A percentile compares a stretch with the other conserved stretches of the same genome.
phyloP scores from a whole-genome alignment of 345 rosid genomes.

The Stellera chamaejasme region DNA sequence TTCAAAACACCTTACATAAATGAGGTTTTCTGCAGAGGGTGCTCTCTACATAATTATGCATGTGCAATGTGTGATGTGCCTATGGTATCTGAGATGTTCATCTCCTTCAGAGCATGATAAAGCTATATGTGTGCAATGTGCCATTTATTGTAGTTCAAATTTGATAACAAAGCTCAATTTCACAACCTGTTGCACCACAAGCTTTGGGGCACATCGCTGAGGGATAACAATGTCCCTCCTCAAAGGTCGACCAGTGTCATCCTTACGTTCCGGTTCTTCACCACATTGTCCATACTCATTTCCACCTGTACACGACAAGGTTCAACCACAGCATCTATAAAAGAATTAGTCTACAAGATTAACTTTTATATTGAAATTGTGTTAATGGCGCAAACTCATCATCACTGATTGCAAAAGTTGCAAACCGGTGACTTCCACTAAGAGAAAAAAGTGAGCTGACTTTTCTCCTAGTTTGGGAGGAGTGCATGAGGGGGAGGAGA shows the following conservation, averaged over 20 bases:
- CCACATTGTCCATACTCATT: conserved; percentile 99
- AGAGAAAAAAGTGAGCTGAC: background rate
- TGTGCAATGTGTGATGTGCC: too few relatives aligned
- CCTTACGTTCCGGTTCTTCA: conserved; percentile 88
- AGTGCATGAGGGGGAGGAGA: conserved; percentile 2
- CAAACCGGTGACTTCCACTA: background rate
- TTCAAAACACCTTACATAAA: too few relatives aligned
- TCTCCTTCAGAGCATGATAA: too few relatives aligned
- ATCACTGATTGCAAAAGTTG: background rate
- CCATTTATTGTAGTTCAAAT: background rate
- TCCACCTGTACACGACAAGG: conserved; percentile 49
- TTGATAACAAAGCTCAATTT: background rate
- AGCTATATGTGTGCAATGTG: too few relatives aligned
- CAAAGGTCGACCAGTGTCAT: conserved; percentile 70
- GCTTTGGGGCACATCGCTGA: conserved; percentile 88
- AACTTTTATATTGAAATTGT: too few relatives aligned
- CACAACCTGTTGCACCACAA: conserved; percentile 80
- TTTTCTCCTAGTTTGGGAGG: background rate
- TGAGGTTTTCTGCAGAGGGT: too few relatives aligned
- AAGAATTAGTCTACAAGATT: background rate
- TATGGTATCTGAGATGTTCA: too few relatives aligned
- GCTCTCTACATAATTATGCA: too few relatives aligned
- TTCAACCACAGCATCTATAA: background rate
- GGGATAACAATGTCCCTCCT: conserved; percentile 90
- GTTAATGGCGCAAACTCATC: too few relatives aligned